Evolutionary conservation across 2,329 filamentous ascomycete species (phyloP).

Genomic region (Botrytis hyacinthi): DNA sequence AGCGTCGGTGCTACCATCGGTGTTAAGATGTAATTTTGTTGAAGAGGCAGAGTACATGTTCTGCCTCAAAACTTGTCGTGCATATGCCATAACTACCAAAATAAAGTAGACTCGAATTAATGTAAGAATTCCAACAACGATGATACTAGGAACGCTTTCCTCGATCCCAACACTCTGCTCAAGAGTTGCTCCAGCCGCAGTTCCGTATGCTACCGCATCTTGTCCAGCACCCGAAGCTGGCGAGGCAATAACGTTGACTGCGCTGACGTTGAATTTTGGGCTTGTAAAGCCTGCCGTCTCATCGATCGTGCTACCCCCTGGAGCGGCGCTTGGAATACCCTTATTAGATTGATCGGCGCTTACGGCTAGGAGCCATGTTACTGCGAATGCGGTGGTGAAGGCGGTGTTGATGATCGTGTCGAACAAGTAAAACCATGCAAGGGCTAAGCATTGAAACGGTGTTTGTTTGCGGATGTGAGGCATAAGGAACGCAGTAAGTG

Average conservation of each 20-base stretch:
- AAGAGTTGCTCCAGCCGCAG: conserved; percentile 47
- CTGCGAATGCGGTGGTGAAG: conserved; percentile 78
- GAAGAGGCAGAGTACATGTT: conserved; percentile 55
- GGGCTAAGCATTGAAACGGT: conserved; percentile 73
- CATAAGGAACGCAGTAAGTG: conserved; percentile 65
- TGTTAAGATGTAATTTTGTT: conserved; percentile 36
- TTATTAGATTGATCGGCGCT: conserved; percentile 42
- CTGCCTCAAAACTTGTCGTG: conserved; percentile 71
- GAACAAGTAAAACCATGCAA: conserved; percentile 82
- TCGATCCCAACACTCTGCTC: conserved; percentile 64
- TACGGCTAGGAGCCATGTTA: conserved; percentile 82
- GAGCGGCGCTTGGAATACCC: conserved; percentile 41
- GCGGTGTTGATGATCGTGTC: conserved; percentile 79
- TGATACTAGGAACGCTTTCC: conserved; percentile 72
- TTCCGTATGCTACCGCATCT: conserved; percentile 49
- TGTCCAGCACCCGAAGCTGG: conserved; percentile 51
- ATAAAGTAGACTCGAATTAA: conserved; percentile 79
- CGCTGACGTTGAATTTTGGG: conserved; percentile 59
- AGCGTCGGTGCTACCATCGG: conserved; percentile 43
- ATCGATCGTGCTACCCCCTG: conserved; percentile 47
- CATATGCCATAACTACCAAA: conserved; percentile 79
- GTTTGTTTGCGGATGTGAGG: conserved; percentile 77
- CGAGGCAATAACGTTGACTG: conserved; percentile 52
- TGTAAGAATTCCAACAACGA: conserved; percentile 72
- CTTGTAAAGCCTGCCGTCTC: conserved; percentile 64